A percentile compares a stretch with the other conserved stretches of the same genome.
Conservation (phyloP, 306 rosid genomes). For the Lotus japonicus region DNA sequence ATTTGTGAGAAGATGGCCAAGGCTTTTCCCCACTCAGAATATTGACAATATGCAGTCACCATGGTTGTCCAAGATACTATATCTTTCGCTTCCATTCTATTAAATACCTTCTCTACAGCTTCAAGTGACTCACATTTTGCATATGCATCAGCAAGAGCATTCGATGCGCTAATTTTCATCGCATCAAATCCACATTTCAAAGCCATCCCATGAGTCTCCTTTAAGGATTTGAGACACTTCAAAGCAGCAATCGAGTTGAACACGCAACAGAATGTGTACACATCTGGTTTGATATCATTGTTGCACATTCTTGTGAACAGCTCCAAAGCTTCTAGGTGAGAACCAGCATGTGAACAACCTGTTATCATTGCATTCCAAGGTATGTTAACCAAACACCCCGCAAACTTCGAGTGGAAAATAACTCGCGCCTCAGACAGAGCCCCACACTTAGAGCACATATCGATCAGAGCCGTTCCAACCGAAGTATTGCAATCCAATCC, state of each 20-base stretch:
- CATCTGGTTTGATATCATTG: constrained; percentile 38
- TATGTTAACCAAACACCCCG: constrained; percentile 29
- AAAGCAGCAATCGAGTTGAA: constrained; percentile 55
- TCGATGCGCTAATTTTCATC: constrained; percentile 33
- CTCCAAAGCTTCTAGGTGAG: constrained; percentile 49
- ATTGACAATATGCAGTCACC: constrained; percentile 57
- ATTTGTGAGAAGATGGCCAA: constrained; percentile 50
- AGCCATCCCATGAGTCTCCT: constrained; percentile 44
- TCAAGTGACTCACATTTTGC: constrained; percentile 51
- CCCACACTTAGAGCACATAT: constrained; percentile 66
- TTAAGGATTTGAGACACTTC: constrained; percentile 28
- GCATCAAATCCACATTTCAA: constrained; percentile 43
- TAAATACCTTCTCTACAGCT: constrained; percentile 47
- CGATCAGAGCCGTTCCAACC: constrained; percentile 67
- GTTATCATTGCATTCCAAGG: constrained; percentile 87
- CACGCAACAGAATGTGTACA: constrained; percentile 61
- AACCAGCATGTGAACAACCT: constrained; percentile 52
- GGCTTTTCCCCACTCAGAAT: constrained; percentile 58
- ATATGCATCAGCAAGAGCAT: constrained; percentile 65
- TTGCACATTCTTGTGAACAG: constrained; percentile 47
- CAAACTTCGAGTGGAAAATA: constrained; percentile 39
- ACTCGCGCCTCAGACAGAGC: constrained; percentile 41
- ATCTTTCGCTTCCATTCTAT: constrained; percentile 59
- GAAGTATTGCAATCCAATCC: constrained; percentile 43
- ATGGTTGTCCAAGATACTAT: constrained; percentile 74